These are phyloP conservation scores for Omphalotus guepiniiformis DNA, from an alignment of 768 basidiomycete genomes.

Conservation along the genomic window DNA sequence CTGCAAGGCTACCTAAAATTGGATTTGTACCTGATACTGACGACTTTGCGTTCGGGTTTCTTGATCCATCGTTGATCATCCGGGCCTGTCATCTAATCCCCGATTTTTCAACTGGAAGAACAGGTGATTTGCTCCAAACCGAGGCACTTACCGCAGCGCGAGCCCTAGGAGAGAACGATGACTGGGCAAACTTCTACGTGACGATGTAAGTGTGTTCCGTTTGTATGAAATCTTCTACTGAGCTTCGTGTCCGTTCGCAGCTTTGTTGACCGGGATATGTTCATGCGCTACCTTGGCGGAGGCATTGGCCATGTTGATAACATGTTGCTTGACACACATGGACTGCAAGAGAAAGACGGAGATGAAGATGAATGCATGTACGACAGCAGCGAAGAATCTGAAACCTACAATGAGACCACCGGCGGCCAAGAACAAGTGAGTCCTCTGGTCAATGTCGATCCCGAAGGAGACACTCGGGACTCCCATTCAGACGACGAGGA, in stretches of 20 bases:
- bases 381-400: too few relatives aligned
- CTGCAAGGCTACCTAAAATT: conserved; percentile 28
- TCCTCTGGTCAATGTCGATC: too few relatives aligned
- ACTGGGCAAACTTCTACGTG: conserved; percentile 26
- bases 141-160: conserved; percentile 5
- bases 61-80: conserved; percentile 31
- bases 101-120: conserved; percentile 17
- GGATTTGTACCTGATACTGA: conserved; percentile 30
- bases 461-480: too few relatives aligned
- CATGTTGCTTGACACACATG: too few relatives aligned
- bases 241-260: background rate
- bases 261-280: conserved; percentile 21
- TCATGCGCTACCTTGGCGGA: conserved; percentile 17
- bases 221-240: background rate
- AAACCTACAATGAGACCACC: too few relatives aligned
- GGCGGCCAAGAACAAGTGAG: too few relatives aligned
- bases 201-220: conserved; percentile 20
- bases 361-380: too few relatives aligned
- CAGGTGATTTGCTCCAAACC: conserved; percentile 5
- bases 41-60: conserved; percentile 32
- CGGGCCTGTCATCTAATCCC: conserved; percentile 32
- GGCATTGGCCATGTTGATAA: conserved; percentile 18
- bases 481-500: too few relatives aligned
- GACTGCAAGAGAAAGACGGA: too few relatives aligned
- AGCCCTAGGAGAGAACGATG: conserved; percentile 11